Evolutionary conservation across 345 rosid genomes (phyloP).

Genomic region (Linum trigynum): DNA sequence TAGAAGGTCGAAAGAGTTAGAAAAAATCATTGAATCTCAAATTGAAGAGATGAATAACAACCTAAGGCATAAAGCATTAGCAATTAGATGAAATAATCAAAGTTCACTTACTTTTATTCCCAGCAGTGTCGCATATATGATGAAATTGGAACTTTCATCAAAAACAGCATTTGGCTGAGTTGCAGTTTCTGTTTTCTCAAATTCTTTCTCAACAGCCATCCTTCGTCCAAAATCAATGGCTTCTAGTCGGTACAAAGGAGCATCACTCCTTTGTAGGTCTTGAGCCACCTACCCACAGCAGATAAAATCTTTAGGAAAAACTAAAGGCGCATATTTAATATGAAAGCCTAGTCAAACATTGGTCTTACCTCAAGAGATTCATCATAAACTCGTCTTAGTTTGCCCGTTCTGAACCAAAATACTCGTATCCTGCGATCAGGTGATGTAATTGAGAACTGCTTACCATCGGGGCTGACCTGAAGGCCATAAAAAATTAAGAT

Average conservation of each 20-base stretch:
- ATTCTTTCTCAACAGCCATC: constrained; percentile 95
- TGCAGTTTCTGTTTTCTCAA: constrained; percentile 78
- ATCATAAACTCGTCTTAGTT: constrained; percentile 82
- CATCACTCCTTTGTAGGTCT: constrained; percentile 84
- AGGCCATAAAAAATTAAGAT: constrained; percentile 3
- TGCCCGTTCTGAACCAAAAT: constrained; percentile 85
- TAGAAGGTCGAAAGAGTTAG: too few species aligned
- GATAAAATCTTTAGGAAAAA: constrained; percentile 10
- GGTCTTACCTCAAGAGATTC: constrained; percentile 83
- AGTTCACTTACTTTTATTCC: constrained; percentile 63
- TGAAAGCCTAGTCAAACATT: constrained; percentile 14
- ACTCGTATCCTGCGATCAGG: constrained; percentile 94
- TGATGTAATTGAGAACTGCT: constrained; percentile 70
- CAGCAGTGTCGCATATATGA: constrained; percentile 82
- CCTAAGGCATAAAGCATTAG: constrained; percentile 11
- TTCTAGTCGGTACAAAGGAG: constrained; percentile 75
- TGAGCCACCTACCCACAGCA: constrained; percentile 59
- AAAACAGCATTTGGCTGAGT: constrained; percentile 84
- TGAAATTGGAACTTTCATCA: constrained; percentile 93
- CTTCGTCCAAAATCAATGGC: constrained; percentile 98
- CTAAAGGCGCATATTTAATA: constrained; percentile 6
- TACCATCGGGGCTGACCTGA: constrained; percentile 95
- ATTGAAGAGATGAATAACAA: constrained; percentile 7
- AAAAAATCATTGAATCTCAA: too few species aligned
- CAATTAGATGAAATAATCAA: not conserved